These are phyloP conservation scores for Amauroascus niger DNA, from an alignment of 2,329 filamentous ascomycete genomes.

Conservation along the genomic window DNA sequence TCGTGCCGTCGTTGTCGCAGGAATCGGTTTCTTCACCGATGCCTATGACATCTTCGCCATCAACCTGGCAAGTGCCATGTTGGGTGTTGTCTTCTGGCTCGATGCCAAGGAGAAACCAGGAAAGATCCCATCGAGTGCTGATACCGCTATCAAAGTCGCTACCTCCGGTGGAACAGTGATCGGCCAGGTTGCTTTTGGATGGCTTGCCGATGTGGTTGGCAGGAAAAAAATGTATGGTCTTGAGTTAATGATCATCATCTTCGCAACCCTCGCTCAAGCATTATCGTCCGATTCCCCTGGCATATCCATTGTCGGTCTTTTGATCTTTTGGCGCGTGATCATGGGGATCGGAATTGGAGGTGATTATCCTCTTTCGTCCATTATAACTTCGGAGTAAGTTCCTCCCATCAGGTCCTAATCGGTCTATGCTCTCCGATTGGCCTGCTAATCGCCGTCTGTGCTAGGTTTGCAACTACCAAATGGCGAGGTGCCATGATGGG, in stretches of 20 bases:
- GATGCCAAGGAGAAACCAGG: slow-evolving; percentile 38
- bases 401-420: neutral
- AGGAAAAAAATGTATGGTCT: slow-evolving; percentile 78
- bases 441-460: neutral
- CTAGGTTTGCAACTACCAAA: slow-evolving; percentile 68
- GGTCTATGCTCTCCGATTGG: neutral
- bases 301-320: slow-evolving; percentile 44
- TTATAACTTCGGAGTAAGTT: slow-evolving; percentile 66
- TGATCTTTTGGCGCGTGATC: slow-evolving; percentile 73
- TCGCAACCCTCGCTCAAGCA: slow-evolving; percentile 63
- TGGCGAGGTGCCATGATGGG: slow-evolving; percentile 84
- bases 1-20: slow-evolving; percentile 13
- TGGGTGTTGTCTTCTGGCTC: slow-evolving; percentile 69
- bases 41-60: slow-evolving; percentile 70
- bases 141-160: slow-evolving; percentile 76
- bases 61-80: slow-evolving; percentile 62
- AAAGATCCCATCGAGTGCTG: slow-evolving; percentile 55
- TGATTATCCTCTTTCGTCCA: slow-evolving; percentile 71
- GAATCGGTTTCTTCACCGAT: slow-evolving; percentile 13
- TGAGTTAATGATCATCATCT: slow-evolving; percentile 70
- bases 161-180: slow-evolving; percentile 76
- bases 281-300: slow-evolving; percentile 54
- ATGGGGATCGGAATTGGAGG: slow-evolving; percentile 74
- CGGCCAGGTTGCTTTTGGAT: slow-evolving; percentile 71
- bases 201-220: slow-evolving; percentile 65